These are phyloP conservation scores for Linum lewisii DNA, from an alignment of 345 rosid species.

Conservation along the genomic window DNA sequence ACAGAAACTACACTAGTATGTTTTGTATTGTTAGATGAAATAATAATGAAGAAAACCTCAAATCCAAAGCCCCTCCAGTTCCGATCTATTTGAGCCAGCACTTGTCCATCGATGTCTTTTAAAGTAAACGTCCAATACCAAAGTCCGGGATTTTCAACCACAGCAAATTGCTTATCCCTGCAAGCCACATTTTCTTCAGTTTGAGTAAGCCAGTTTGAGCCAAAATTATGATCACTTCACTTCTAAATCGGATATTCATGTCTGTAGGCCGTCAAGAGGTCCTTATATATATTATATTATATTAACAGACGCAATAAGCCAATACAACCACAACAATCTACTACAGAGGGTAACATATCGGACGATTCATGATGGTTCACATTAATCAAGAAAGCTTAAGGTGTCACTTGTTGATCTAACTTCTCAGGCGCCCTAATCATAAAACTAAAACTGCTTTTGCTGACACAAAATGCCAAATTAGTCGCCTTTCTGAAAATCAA, in stretches of 20 bases:
- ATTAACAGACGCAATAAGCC: background rate
- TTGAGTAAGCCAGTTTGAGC: conserved; percentile 2
- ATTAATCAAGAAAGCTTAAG: background rate
- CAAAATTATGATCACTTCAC: background rate
- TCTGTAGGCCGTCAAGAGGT: background rate
- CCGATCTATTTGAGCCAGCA: conserved; percentile 79
- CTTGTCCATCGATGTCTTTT: conserved; percentile 69
- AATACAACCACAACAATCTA: background rate
- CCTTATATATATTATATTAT: too few relatives aligned
- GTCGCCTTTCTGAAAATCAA: background rate
- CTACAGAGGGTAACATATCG: too few relatives aligned
- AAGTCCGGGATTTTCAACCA: conserved; percentile 88
- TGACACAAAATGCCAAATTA: background rate
- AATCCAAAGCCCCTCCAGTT: conserved; percentile 98
- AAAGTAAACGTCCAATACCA: conserved; percentile 99
- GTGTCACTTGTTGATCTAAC: background rate
- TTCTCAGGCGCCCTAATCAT: background rate
- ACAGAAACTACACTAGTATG: background rate
- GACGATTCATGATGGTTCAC: background rate
- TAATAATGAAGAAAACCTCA: conserved; percentile 43
- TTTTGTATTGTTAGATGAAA: background rate
- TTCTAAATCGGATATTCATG: conserved; percentile 1
- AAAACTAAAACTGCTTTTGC: background rate
- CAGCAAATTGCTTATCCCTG: conserved; percentile 84
- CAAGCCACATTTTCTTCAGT: conserved; percentile 11